Evolutionary conservation across 768 basidiomycete species (phyloP).

Genomic region (Hericium rajendrae): DNA sequence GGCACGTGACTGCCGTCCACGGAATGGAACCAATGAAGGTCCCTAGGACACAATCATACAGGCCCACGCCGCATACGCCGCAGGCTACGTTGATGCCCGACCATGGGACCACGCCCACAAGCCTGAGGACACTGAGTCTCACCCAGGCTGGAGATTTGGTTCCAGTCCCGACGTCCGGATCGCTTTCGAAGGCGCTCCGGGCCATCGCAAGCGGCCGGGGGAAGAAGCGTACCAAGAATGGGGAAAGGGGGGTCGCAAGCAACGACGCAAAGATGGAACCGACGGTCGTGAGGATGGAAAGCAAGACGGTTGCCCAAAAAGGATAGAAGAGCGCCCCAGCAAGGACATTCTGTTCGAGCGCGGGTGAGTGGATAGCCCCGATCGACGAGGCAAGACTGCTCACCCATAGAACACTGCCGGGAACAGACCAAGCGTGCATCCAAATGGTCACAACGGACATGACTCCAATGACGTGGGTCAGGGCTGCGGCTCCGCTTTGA

Average conservation of each 20-base stretch:
- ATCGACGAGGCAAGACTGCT: conserved; percentile 17
- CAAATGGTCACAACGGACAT: conserved; percentile 79
- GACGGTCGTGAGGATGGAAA: conserved; percentile 78
- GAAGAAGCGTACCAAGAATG: conserved; percentile 71
- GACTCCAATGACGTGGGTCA: conserved; percentile 73
- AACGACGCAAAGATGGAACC: conserved; percentile 78
- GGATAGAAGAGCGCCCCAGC: conserved; percentile 84
- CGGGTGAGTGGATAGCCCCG: neutral
- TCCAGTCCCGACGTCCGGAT: conserved; percentile 34
- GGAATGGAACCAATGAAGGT: conserved; percentile 78
- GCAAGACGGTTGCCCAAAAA: conserved; percentile 65
- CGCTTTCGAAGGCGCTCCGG: conserved; percentile 67
- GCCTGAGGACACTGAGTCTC: conserved; percentile 75
- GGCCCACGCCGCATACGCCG: conserved; percentile 77
- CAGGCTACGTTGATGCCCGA: conserved; percentile 95
- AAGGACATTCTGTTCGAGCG: conserved; percentile 62
- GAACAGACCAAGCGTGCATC: conserved; percentile 97
- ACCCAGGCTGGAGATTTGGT: conserved; percentile 54
- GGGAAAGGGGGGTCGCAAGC: conserved; percentile 76
- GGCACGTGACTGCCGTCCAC: conserved; percentile 89
- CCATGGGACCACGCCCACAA: conserved; percentile 94
- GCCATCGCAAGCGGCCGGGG: conserved; percentile 82
- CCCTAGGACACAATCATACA: conserved; percentile 68
- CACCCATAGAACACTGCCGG: conserved; percentile 89
- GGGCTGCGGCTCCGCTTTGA: conserved; percentile 52